Base-by-base conservation (phyloP, 2,329 filamentous ascomycete species). In the Claviceps purpurea region DNA sequence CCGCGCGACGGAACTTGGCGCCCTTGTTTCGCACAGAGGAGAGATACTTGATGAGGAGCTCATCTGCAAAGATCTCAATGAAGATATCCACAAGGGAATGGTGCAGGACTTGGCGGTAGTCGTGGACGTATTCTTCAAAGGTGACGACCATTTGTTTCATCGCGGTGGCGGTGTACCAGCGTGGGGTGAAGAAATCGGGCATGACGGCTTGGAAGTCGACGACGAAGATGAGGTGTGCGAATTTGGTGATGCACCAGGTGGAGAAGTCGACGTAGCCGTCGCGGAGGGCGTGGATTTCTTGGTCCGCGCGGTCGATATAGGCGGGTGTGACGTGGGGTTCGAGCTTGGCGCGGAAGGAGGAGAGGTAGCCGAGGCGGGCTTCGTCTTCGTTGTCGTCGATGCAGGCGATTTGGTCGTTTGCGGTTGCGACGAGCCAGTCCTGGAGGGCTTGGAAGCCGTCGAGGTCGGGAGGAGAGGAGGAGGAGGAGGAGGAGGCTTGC, bases 321-420 rank as follows among this genome's bases (percentile, higher is more conserved):
- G 82, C 81, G 22, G 86, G 80, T 48, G 87, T 85, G 45, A 96
- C 87, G 38, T 93, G 74, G 2, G 86, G 77, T 64, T 88, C 85
- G 63, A 94, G 85, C 62, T 93, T 88, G 59, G 84, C 81, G 59
- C 82, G 82, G 79, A 96, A 96, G 61, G 85, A 84, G 4, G 87
- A 84, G 49, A 97, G 77, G 70, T 96, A 96, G 34, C 86, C 87
- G 26, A 86, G 73, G 37, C 85, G 82, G 54, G 79, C 81, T 50
- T 82, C 81, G 50, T 87, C 85, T 55, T 88, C 85, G 58, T 85
- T 85, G 63, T 97, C 94, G 66, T 97, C 93, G 62, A 98, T 95
- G 68, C 89, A 96, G 52, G 90, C 90, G 65, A 98, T 97, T 68
- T 98, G 93, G 70, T 98, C 93, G 70, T 98, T 98, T 59, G 94